Conservation (phyloP, 2,329 filamentous ascomycete genomes). For the Penicillium sclerotigenum region DNA sequence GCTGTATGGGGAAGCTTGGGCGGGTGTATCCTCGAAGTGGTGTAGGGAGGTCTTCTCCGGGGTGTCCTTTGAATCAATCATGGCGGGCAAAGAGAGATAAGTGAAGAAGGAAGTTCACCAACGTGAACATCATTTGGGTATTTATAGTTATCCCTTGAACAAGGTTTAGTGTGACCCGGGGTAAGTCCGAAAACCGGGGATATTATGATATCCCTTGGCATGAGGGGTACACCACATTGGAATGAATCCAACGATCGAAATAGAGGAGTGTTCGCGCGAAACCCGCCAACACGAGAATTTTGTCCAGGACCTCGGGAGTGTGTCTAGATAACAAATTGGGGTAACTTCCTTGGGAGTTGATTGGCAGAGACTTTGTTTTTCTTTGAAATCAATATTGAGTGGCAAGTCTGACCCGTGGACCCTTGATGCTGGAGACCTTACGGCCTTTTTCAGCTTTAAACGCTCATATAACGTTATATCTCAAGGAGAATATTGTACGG, state of each 20-base stretch:
- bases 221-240: constrained; percentile 1
- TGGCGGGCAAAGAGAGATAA: not conserved
- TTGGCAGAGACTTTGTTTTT: not conserved
- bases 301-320: constrained; percentile 1
- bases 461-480: not conserved
- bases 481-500: not conserved
- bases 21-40: constrained; percentile 9
- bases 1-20: not conserved
- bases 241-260: not conserved
- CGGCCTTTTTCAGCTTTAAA: not conserved
- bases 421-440: not conserved
- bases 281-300: not conserved
- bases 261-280: not conserved
- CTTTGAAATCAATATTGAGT: not conserved
- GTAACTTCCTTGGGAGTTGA: not conserved
- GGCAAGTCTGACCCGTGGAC: no score
- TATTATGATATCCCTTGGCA: not conserved
- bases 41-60: constrained; percentile 9
- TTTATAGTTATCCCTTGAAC: not conserved
- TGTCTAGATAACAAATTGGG: not conserved
- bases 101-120: not conserved
- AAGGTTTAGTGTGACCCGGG: not conserved
- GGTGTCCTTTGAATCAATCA: constrained; percentile 6
- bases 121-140: not conserved
- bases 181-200: constrained; percentile 3